Evolutionary conservation across 176 grass and related monocot genomes (phyloP), one percentile per base, ranked within the genome.

Genomic region (Musa beccarii): DNA sequence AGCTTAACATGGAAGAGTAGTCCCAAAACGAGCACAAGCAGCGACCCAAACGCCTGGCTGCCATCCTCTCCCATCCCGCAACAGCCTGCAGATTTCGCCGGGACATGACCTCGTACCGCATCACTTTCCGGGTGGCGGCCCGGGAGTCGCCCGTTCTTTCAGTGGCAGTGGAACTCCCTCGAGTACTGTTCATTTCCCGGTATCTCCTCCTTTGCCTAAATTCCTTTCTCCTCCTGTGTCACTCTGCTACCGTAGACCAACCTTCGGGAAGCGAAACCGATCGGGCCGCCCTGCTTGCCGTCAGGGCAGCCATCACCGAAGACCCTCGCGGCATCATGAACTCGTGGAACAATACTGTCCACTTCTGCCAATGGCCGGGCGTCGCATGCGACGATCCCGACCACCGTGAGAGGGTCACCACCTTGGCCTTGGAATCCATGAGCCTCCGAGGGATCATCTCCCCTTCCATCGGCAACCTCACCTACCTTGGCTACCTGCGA

Each of bases 401-500:
- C 1, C 12, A 73, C 57, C 29, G 10, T 0, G 59, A 56, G 56
- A 59, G 71, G 0, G 80, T 87, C 52, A 50, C 70, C 13, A 11
- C 62, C 13, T 43, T 87, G 0, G 68, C 51, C 2, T 52, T 83
- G 55, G 80, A 75, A 22, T 75, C 53, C 29, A 29, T 34, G 70
- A 73, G 54, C 13, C 43, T 87, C 11, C 52, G 17, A 16, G 85
- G 80, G 2, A 19, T 69, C 8, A 2, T 87, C 52, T 87, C 85
- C n/a, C 70, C 85, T 55, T 74, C 75, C 57, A 56, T 83, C n/a
- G 75, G 68, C 23, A 79, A 87, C 64, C 85, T 87, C 17, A 87
- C 80, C 1, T 23, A 4, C 34, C 85, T 87, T 49, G 4, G 52
- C 64, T 63, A 2, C 16, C 24, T 80, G 9, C 28, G 3, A 49